Evolutionary conservation across 768 basidiomycete species (phyloP).

Genomic region (Termitomyces sp.): DNA sequence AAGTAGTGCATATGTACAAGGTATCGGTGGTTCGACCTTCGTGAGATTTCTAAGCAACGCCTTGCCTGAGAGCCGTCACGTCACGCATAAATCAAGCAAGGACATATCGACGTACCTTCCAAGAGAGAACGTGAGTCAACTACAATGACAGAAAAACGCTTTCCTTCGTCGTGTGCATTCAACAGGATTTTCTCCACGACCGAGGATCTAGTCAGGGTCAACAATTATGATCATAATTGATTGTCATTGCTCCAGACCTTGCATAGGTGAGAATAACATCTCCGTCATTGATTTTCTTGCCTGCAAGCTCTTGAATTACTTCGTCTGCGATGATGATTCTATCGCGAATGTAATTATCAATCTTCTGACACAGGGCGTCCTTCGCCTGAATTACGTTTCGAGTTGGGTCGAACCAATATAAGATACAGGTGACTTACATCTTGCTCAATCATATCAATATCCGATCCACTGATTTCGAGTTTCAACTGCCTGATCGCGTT

Average conservation of each 20-base stretch:
- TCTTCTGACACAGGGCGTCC: constrained; percentile 71
- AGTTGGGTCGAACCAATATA: neutral
- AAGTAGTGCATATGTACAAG: constrained; percentile 89
- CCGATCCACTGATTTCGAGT: constrained; percentile 87
- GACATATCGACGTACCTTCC: constrained; percentile 52
- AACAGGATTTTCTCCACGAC: constrained; percentile 89
- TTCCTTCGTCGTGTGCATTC: constrained; percentile 66
- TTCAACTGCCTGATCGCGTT: constrained; percentile 94
- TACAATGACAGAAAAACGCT: constrained; percentile 83
- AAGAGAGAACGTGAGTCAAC: constrained; percentile 93
- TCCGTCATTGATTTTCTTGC: constrained; percentile 90
- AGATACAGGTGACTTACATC: constrained; percentile 50
- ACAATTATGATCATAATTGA: neutral
- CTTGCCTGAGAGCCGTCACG: constrained; percentile 51
- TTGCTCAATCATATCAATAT: constrained; percentile 92
- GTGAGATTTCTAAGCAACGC: constrained; percentile 66
- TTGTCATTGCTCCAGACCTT: constrained; percentile 40
- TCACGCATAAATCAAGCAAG: neutral
- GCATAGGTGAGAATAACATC: constrained; percentile 93
- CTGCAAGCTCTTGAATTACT: constrained; percentile 85
- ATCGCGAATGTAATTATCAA: constrained; percentile 92
- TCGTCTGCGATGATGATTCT: constrained; percentile 90
- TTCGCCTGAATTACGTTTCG: constrained; percentile 60
- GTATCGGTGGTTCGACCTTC: constrained; percentile 50
- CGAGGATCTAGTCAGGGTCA: constrained; percentile 60